Evolutionary conservation across 2,329 filamentous ascomycete species (phyloP).

Genomic region (Paraphaeosphaeria minitans): DNA sequence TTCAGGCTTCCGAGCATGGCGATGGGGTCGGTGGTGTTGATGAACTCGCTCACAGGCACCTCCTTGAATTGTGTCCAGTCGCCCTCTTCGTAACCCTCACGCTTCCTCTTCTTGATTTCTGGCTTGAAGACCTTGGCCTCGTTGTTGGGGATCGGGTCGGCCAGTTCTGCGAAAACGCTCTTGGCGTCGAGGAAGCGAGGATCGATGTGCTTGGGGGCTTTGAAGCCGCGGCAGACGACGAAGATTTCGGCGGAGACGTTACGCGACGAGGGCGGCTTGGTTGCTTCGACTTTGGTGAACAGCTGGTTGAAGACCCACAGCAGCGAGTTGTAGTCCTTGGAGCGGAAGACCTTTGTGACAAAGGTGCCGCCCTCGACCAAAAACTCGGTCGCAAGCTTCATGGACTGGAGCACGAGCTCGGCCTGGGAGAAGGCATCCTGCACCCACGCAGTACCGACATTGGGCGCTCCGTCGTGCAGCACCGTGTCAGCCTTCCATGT

Average conservation of each 20-base stretch:
- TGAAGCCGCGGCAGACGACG: conserved; percentile 93
- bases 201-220: conserved; percentile 91
- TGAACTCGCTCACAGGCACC: conserved; percentile 85
- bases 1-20: conserved; percentile 87
- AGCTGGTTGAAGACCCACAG: conserved; percentile 98
- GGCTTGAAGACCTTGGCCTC: conserved; percentile 98
- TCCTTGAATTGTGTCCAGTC: conserved; percentile 94
- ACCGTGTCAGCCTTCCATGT: conserved; percentile 96
- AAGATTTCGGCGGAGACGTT: conserved; percentile 99
- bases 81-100: conserved; percentile 96
- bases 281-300: conserved; percentile 93
- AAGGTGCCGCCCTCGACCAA: conserved; percentile 78
- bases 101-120: conserved; percentile 94
- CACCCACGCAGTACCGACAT: conserved; percentile 96
- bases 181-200: conserved; percentile 89
- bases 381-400: conserved; percentile 95
- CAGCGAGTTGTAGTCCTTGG: conserved; percentile 94
- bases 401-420: conserved; percentile 84
- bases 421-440: conserved; percentile 99
- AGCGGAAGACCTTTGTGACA: conserved; percentile 95
- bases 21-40: conserved; percentile 91
- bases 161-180: conserved; percentile 90
- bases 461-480: conserved; percentile 94
- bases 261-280: conserved; percentile 92
- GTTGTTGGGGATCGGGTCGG: conserved; percentile 85